A percentile compares a stretch with the other conserved stretches of the same genome.
phyloP scores from a whole-genome alignment of 164 flowering plant genomes.

The Saururus chinensis region DNA sequence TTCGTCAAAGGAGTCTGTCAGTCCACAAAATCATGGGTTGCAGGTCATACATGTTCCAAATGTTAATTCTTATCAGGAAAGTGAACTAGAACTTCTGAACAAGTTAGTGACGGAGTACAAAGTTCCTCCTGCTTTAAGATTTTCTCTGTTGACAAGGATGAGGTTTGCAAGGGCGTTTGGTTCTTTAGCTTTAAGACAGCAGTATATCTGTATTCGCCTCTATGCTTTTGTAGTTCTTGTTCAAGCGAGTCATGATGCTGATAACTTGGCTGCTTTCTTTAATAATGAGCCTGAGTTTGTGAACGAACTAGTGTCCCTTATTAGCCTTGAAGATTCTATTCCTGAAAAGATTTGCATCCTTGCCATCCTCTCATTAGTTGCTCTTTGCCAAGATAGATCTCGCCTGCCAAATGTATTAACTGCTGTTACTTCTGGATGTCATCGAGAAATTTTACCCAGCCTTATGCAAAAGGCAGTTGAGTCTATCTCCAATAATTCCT shows the following conservation, averaged over 20 bases:
- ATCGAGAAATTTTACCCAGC: slow-evolving; percentile 74
- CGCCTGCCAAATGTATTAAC: slow-evolving; percentile 62
- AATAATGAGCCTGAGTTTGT: slow-evolving; percentile 80
- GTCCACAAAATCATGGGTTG: slow-evolving; percentile 37
- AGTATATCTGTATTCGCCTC: slow-evolving; percentile 73
- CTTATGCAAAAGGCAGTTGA: slow-evolving; percentile 91
- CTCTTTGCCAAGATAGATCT: slow-evolving; percentile 77
- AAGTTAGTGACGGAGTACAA: slow-evolving; percentile 53
- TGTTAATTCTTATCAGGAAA: slow-evolving; percentile 29
- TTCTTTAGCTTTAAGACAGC: slow-evolving; percentile 57
- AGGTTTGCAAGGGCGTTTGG: slow-evolving; percentile 85
- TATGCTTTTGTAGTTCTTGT: slow-evolving; percentile 84
- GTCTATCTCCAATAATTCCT: slow-evolving; percentile 43
- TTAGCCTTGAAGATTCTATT: slow-evolving; percentile 75
- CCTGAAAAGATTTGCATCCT: slow-evolving; percentile 62
- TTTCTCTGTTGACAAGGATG: slow-evolving; percentile 73
- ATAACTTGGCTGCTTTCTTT: slow-evolving; percentile 68
- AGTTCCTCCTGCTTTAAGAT: slow-evolving; percentile 64
- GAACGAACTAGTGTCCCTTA: slow-evolving; percentile 67
- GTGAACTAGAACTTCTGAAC: slow-evolving; percentile 69
- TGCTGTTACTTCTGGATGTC: slow-evolving; percentile 84
- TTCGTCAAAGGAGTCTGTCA: slow-evolving; percentile 19
- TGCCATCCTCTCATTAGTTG: slow-evolving; percentile 67
- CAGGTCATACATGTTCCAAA: slow-evolving; percentile 69
- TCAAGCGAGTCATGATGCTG: slow-evolving; percentile 67